Evolutionary conservation across 306 rosid species (phyloP).

Genomic region (Vigna unguiculata): DNA sequence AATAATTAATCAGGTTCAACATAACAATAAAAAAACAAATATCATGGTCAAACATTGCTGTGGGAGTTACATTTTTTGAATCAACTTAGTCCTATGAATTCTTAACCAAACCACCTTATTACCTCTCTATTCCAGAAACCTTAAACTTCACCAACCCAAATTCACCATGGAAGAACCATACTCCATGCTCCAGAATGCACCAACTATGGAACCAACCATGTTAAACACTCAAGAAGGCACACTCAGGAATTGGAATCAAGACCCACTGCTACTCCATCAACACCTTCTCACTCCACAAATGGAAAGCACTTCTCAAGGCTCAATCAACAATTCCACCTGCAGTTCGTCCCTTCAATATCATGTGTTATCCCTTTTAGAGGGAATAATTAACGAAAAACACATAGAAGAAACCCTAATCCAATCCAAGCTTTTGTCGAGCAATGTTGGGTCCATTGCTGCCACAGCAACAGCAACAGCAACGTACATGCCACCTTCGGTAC

Average conservation of each 20-base stretch:
- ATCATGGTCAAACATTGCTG: not conserved
- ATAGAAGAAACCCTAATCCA: not conserved
- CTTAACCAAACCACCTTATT: not conserved
- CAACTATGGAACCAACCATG: not conserved
- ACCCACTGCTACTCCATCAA: not conserved
- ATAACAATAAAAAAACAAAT: not conserved
- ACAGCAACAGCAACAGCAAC: not conserved
- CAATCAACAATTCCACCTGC: not conserved
- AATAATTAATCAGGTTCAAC: not conserved
- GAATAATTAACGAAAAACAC: not conserved
- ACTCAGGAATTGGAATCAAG: no score
- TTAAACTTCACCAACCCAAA: not conserved
- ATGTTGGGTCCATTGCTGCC: not conserved
- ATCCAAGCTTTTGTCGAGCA: not conserved
- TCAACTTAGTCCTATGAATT: not conserved
- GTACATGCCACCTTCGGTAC: not conserved
- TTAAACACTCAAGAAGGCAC: not conserved
- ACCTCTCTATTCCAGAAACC: not conserved
- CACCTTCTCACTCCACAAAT: not conserved
- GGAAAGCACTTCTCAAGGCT: not conserved
- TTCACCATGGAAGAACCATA: not conserved
- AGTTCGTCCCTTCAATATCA: not conserved
- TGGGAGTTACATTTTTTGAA: not conserved
- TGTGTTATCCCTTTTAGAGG: not conserved
- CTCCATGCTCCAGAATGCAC: not conserved